These are phyloP conservation scores for Trichosporon ovoides DNA, from an alignment of 1,284 basidiomycete genomes.

Conservation along the genomic window DNA sequence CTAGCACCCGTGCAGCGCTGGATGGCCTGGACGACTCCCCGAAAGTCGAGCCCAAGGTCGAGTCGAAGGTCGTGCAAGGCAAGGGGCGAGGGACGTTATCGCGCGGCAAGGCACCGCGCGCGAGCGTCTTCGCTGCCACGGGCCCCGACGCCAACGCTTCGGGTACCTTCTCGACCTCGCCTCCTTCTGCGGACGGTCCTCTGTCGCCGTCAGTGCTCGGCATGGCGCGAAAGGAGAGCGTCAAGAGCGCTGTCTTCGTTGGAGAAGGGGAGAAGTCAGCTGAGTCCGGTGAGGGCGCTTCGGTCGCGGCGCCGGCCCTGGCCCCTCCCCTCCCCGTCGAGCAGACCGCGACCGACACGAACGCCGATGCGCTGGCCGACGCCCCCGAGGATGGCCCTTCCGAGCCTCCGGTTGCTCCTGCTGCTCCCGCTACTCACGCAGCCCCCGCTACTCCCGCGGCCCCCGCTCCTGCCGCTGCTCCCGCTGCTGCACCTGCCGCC, in stretches of 20 bases:
- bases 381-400: background rate
- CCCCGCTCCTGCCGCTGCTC: too few relatives aligned
- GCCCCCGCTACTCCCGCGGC: too few relatives aligned
- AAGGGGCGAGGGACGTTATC: constrained; percentile 16
- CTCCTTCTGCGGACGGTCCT: background rate
- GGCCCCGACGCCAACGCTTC: background rate
- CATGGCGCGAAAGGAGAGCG: constrained; percentile 21
- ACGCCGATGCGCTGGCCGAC: background rate
- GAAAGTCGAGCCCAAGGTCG: constrained; percentile 4
- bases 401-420: too few relatives aligned
- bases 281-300: background rate
- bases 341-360: background rate
- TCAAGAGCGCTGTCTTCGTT: constrained; percentile 16
- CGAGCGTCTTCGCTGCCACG: constrained; percentile 1
- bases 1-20: constrained; percentile 12
- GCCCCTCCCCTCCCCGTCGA: too few relatives aligned
- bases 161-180: background rate
- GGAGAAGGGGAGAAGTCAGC: constrained; percentile 4
- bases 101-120: constrained; percentile 21
- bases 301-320: too few relatives aligned
- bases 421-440: too few relatives aligned
- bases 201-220: constrained; percentile 7
- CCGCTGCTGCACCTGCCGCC: too few relatives aligned
- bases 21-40: constrained; percentile 6
- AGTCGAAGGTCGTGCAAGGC: constrained; percentile 2